Percentiles rank a stretch among this genome's conserved stretches.
These are phyloP conservation scores for Calonectria multiphialidica DNA, from an alignment of 2,329 filamentous ascomycete species.

Conservation along the genomic window DNA sequence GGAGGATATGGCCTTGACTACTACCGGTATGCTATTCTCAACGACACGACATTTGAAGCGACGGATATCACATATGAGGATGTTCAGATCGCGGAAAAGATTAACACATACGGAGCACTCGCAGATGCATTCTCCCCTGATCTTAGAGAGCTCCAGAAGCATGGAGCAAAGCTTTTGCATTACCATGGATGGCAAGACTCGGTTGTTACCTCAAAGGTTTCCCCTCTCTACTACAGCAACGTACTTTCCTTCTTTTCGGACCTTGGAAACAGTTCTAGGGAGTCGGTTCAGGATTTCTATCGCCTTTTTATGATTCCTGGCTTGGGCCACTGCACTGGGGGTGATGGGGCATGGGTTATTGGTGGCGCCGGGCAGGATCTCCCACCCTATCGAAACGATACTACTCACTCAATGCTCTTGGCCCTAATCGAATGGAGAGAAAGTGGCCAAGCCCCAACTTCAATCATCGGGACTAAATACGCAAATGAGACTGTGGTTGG, in stretches of 20 bases:
- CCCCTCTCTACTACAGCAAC: not conserved
- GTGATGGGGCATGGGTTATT: not conserved
- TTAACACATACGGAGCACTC: not conserved
- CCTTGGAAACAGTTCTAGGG: not conserved
- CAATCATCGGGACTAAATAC: not conserved
- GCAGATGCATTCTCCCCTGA: not conserved
- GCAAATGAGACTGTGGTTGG: not conserved
- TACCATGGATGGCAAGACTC: constrained; percentile 1
- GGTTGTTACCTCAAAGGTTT: not conserved
- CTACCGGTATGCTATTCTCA: not conserved
- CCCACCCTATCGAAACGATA: not conserved
- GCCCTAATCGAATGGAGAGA: constrained; percentile 2
- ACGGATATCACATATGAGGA: not conserved
- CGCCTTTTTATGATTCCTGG: not conserved
- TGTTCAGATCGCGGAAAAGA: not conserved
- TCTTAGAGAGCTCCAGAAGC: not conserved
- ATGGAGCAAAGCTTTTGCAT: not conserved
- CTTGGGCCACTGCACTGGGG: not conserved
- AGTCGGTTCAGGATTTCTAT: not conserved
- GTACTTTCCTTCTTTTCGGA: not conserved
- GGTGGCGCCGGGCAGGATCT: not conserved
- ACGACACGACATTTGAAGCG: not conserved
- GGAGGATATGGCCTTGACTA: constrained; percentile 2
- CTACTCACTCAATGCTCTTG: not conserved
- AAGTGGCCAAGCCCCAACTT: not conserved